These are phyloP conservation scores for Kwoniella sp. DNA, from an alignment of 768 basidiomycete species.

Conservation along the genomic window DNA sequence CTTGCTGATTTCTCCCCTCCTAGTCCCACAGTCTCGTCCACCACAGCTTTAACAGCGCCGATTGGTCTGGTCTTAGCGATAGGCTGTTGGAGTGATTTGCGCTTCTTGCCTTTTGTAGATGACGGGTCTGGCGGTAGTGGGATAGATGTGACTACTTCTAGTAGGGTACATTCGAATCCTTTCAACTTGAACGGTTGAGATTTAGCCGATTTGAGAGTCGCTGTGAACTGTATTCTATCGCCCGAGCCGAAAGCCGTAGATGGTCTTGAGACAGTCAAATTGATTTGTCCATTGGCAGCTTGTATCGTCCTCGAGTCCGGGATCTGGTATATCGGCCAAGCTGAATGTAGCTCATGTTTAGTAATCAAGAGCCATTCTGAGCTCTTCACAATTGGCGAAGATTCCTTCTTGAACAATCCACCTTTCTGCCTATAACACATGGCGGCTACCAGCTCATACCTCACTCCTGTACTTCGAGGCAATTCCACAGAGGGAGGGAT, in stretches of 20 bases:
- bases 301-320: constrained; percentile 51
- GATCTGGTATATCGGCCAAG: constrained; percentile 75
- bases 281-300: constrained; percentile 68
- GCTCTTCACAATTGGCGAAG: constrained; percentile 68
- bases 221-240: constrained; percentile 73
- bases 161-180: constrained; percentile 78
- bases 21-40: constrained; percentile 72
- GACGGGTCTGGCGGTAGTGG: constrained; percentile 60
- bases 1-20: constrained; percentile 72
- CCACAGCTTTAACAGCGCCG: constrained; percentile 53
- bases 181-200: constrained; percentile 71
- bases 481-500: constrained; percentile 83
- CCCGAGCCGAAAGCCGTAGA: constrained; percentile 83
- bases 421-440: constrained; percentile 84
- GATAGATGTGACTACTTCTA: constrained; percentile 76
- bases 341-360: constrained; percentile 90
- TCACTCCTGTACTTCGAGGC: constrained; percentile 71
- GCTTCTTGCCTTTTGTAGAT: constrained; percentile 46
- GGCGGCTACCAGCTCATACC: constrained; percentile 86
- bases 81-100: constrained; percentile 58
- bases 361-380: constrained; percentile 76
- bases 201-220: constrained; percentile 71
- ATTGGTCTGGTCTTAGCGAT: constrained; percentile 69
- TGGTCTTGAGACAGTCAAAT: constrained; percentile 72
- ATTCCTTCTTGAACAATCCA: constrained; percentile 78